These are phyloP conservation scores for Zoysia japonica DNA, from an alignment of 176 grass and related monocot species.

Conservation along the genomic window DNA sequence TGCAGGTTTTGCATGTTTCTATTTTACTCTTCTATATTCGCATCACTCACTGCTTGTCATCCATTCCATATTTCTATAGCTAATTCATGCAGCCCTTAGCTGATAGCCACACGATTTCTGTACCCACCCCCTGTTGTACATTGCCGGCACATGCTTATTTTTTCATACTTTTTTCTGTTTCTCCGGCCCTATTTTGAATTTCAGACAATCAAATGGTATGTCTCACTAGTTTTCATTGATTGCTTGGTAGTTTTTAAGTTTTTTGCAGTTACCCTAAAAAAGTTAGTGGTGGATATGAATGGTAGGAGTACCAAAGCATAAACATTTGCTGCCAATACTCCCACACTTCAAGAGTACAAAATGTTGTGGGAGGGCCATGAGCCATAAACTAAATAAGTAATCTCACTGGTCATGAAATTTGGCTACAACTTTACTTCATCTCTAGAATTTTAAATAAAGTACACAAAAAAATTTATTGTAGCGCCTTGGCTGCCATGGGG, in stretches of 20 bases:
- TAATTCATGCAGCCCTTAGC: not conserved
- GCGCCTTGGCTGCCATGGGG: not conserved
- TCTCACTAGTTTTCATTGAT: not conserved
- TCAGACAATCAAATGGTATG: not conserved
- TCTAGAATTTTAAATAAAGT: not conserved
- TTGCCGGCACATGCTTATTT: not conserved
- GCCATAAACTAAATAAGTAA: not conserved
- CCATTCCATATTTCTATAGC: not conserved
- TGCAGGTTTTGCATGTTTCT: too few relatives aligned
- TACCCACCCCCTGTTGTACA: not conserved
- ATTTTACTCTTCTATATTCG: not conserved
- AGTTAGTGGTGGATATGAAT: not conserved
- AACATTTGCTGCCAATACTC: not conserved
- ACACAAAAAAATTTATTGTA: not conserved
- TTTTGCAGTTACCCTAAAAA: not conserved
- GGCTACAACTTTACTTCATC: not conserved
- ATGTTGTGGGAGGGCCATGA: not conserved
- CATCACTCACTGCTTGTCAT: not conserved
- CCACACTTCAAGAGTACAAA: not conserved
- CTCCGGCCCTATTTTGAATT: not conserved
- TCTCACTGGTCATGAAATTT: not conserved
- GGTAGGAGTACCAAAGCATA: not conserved
- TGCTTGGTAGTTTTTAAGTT: not conserved
- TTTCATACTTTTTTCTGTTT: too few relatives aligned
- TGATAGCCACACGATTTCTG: not conserved